phyloP scores from a whole-genome alignment of 2,329 filamentous ascomycete genomes.

The Aschersonia sp. region DNA sequence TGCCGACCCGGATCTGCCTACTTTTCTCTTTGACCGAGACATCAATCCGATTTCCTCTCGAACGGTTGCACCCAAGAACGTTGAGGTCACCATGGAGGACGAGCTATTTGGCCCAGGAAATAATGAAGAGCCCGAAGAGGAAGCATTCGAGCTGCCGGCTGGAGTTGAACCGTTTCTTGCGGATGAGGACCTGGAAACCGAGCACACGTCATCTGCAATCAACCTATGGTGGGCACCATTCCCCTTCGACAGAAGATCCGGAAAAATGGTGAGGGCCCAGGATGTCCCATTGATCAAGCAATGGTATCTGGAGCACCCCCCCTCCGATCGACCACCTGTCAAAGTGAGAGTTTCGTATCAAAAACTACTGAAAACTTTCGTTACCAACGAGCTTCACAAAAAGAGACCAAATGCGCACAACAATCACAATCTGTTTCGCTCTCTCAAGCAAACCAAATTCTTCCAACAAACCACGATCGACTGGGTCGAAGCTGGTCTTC shows the following conservation, averaged over 20 bases:
- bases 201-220: constrained; percentile 82
- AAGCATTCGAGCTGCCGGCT: constrained; percentile 69
- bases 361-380: constrained; percentile 89
- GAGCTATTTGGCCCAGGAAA: constrained; percentile 76
- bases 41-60: constrained; percentile 97
- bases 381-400: constrained; percentile 93
- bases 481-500: constrained; percentile 96
- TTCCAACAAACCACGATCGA: constrained; percentile 99
- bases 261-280: constrained; percentile 90
- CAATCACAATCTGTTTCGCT: constrained; percentile 81
- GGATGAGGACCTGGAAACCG: constrained; percentile 77
- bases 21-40: constrained; percentile 94
- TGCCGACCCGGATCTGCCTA: constrained; percentile 77
- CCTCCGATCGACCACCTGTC: constrained; percentile 70
- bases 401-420: constrained; percentile 91
- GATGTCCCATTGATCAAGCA: constrained; percentile 96
- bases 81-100: constrained; percentile 85
- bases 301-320: constrained; percentile 95
- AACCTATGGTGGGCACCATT: constrained; percentile 96
- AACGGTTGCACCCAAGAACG: constrained; percentile 84
- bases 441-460: constrained; percentile 92
- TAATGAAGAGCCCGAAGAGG: constrained; percentile 60
- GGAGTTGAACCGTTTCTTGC: constrained; percentile 77
- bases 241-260: constrained; percentile 86
- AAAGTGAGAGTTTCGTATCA: constrained; percentile 98